Evolutionary conservation across 2,329 filamentous ascomycete genomes (phyloP).

Genomic region (Didymellaceae sp.): DNA sequence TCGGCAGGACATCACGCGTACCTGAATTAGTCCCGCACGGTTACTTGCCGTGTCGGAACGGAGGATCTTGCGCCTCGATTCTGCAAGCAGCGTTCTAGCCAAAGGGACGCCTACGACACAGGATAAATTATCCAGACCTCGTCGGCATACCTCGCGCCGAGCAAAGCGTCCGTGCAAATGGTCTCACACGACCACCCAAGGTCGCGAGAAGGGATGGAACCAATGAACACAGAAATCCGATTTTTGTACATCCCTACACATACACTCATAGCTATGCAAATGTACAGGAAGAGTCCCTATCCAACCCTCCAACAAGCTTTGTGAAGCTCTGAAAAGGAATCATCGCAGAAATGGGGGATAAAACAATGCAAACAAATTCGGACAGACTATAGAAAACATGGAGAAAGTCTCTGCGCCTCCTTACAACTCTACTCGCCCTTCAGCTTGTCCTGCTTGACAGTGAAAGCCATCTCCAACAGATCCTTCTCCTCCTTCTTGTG

Average conservation of each 20-base stretch:
- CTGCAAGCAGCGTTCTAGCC: no score
- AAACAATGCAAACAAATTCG: constrained; percentile 26
- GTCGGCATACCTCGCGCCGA: constrained; percentile 23
- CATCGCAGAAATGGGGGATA: constrained; percentile 22
- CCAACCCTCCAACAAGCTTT: constrained; percentile 17
- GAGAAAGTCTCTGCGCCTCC: constrained; percentile 1
- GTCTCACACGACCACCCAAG: background rate
- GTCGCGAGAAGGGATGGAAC: background rate
- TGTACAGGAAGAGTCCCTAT: constrained; percentile 31
- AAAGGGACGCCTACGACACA: background rate
- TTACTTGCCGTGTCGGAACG: constrained; percentile 14
- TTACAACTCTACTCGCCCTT: constrained; percentile 63
- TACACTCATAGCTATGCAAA: constrained; percentile 40
- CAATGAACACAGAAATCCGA: constrained; percentile 20
- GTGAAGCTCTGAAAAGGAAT: constrained; percentile 9
- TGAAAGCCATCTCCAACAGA: constrained; percentile 71
- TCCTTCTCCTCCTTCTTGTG: constrained; percentile 95
- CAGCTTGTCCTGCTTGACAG: constrained; percentile 68
- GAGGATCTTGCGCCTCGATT: constrained; percentile 16
- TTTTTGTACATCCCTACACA: constrained; percentile 42
- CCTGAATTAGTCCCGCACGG: constrained; percentile 7
- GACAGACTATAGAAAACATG: constrained; percentile 14
- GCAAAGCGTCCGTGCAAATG: constrained; percentile 8
- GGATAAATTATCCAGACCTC: constrained; percentile 8
- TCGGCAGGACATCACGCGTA: constrained; percentile 3